These are phyloP conservation scores for Penicillium oxalicum DNA, from an alignment of 2,329 filamentous ascomycete species.

Conservation along the genomic window DNA sequence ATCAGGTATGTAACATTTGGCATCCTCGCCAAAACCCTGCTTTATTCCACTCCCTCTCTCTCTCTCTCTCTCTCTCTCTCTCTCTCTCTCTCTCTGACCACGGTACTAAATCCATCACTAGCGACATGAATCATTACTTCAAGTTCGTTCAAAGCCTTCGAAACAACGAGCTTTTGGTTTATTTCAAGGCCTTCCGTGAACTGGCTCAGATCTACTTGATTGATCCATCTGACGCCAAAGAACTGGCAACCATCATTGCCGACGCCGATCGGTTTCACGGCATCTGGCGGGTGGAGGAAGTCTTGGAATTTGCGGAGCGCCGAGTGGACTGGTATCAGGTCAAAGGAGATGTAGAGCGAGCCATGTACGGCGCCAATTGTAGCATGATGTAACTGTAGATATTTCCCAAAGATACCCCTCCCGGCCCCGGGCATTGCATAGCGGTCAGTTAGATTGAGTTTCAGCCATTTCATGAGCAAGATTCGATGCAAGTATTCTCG, in stretches of 20 bases:
- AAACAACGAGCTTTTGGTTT: constrained; percentile 77
- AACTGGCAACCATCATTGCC: constrained; percentile 90
- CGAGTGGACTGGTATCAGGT: constrained; percentile 94
- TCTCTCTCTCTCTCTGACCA: background rate
- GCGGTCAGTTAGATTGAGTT: constrained; percentile 1
- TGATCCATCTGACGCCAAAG: constrained; percentile 77
- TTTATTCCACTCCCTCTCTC: too few species aligned
- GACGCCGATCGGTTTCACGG: constrained; percentile 85
- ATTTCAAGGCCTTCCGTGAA: constrained; percentile 87
- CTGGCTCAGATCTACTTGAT: constrained; percentile 94
- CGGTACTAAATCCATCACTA: constrained; percentile 28
- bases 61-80: background rate
- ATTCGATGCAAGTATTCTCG: too few species aligned
- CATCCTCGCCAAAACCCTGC: background rate
- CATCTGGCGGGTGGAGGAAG: constrained; percentile 91
- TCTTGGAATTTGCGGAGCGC: constrained; percentile 93
- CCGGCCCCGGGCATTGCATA: constrained; percentile 10
- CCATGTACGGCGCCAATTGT: constrained; percentile 96
- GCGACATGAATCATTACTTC: constrained; percentile 93
- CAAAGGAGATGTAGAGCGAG: constrained; percentile 80
- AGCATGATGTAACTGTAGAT: constrained; percentile 60
- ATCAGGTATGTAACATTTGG: constrained; percentile 54
- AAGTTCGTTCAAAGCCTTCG: constrained; percentile 73
- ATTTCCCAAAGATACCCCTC: constrained; percentile 10
- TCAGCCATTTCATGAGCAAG: too few species aligned